These are phyloP conservation scores for Trichoderma gamsii DNA, from an alignment of 495 filamentous ascomycete species.

Conservation along the genomic window DNA sequence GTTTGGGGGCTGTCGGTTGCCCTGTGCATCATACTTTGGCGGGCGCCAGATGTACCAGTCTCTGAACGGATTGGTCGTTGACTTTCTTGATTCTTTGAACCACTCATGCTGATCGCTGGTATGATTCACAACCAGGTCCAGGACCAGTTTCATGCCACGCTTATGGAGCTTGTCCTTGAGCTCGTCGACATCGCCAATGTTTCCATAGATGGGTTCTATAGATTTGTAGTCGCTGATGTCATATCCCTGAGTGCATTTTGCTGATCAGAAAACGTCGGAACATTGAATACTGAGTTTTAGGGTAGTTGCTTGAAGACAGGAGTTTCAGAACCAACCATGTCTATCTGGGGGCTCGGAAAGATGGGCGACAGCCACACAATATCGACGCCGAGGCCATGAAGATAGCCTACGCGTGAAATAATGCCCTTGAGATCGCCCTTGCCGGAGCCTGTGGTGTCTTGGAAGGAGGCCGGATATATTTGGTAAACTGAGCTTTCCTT, in stretches of 20 bases:
- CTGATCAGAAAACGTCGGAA: background rate
- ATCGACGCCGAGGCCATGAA: constrained; percentile 57
- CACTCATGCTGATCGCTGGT: constrained; percentile 57
- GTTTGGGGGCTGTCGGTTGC: constrained; percentile 50
- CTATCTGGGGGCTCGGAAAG: constrained; percentile 55
- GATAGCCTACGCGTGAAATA: constrained; percentile 59
- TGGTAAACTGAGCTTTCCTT: constrained; percentile 54
- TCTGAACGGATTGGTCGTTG: constrained; percentile 45
- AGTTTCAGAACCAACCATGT: constrained; percentile 13
- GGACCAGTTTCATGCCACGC: constrained; percentile 51
- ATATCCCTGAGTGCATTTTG: constrained; percentile 34
- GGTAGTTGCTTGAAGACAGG: background rate
- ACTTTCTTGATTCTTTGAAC: constrained; percentile 54
- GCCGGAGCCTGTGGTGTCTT: constrained; percentile 63
- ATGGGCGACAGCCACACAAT: constrained; percentile 65
- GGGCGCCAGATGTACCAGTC: constrained; percentile 61
- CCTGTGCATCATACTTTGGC: constrained; percentile 43
- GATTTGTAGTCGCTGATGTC: constrained; percentile 60
- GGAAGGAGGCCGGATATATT: constrained; percentile 64
- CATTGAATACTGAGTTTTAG: background rate
- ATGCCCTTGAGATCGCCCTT: constrained; percentile 65
- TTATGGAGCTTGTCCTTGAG: constrained; percentile 50
- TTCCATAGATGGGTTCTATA: constrained; percentile 57
- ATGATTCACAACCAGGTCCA: constrained; percentile 63
- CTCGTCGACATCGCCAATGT: constrained; percentile 55